phyloP scores from a whole-genome alignment of 2,329 filamentous ascomycete genomes.

The Aspergillus phoenicis region DNA sequence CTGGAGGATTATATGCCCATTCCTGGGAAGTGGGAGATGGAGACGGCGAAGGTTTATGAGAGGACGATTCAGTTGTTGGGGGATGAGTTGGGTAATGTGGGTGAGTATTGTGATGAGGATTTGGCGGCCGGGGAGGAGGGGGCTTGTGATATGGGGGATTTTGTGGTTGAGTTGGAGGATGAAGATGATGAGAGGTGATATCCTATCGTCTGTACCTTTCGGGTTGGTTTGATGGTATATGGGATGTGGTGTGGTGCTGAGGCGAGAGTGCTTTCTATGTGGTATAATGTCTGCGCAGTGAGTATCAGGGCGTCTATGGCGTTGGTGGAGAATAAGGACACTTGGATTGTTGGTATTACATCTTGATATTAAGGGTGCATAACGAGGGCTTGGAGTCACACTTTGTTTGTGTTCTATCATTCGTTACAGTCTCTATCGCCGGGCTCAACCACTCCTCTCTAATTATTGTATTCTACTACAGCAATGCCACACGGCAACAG shows the following conservation, averaged over 20 bases:
- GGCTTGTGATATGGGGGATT: slow-evolving; percentile 1
- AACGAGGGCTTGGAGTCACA: no score
- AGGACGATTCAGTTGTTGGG: slow-evolving; percentile 75
- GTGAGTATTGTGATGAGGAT: slow-evolving; percentile 29
- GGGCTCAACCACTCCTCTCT: neutral
- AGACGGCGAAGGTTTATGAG: slow-evolving; percentile 76
- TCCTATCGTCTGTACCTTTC: neutral
- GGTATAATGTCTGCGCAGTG: no score
- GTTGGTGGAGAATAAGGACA: no score
- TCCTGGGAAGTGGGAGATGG: slow-evolving; percentile 59
- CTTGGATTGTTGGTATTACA: no score
- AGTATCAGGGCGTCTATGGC: no score
- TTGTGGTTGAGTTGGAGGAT: neutral
- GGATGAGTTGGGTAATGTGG: slow-evolving; percentile 58
- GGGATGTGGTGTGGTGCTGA: neutral
- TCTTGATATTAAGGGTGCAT: no score
- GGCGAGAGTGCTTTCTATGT: no score
- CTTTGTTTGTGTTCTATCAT: no score
- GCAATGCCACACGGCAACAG: neutral
- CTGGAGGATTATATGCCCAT: slow-evolving; percentile 41
- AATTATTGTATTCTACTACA: neutral
- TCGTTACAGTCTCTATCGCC: no score
- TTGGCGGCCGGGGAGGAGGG: slow-evolving; percentile 17
- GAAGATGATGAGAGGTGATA: neutral
- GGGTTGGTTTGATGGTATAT: neutral